Evolutionary conservation across 192 early-diverging fungal species (phyloP).

Genomic region (Gaertneriomyces sp.): DNA sequence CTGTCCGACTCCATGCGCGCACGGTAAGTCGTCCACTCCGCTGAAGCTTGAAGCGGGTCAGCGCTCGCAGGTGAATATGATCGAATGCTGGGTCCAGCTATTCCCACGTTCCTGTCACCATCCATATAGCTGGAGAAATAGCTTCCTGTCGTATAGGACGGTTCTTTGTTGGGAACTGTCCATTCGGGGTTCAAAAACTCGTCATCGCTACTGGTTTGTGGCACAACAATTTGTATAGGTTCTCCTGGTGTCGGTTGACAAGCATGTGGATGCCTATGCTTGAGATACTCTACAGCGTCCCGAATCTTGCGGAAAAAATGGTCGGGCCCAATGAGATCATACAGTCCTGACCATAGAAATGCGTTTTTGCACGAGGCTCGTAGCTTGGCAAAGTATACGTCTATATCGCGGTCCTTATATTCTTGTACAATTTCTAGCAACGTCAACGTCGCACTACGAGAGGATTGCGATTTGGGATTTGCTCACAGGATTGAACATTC

Average conservation of each 20-base stretch:
- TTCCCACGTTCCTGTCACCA: not conserved
- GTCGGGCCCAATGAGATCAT: constrained; percentile 53
- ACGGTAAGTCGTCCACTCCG: too few relatives aligned
- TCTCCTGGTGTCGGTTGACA: not conserved
- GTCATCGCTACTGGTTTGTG: not conserved
- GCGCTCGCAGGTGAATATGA: too few relatives aligned
- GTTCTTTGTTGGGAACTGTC: constrained; percentile 19
- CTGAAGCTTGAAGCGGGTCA: too few relatives aligned
- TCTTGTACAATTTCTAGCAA: constrained; percentile 85
- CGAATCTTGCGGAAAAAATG: constrained; percentile 69
- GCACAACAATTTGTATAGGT: not conserved
- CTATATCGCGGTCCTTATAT: constrained; percentile 74
- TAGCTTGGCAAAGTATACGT: constrained; percentile 90
- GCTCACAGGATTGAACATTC: not conserved
- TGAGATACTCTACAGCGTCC: constrained; percentile 44
- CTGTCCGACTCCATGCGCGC: too few relatives aligned
- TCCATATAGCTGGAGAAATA: constrained; percentile 24
- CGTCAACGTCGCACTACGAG: constrained; percentile 70
- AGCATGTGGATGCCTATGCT: not conserved
- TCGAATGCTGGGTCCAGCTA: too few relatives aligned
- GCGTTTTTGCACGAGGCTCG: constrained; percentile 60
- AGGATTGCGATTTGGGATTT: not conserved
- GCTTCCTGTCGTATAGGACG: constrained; percentile 10
- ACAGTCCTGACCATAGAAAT: constrained; percentile 74
- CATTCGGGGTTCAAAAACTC: constrained; percentile 8